Base-by-base conservation (phyloP, 2,329 filamentous ascomycete species). In the Xylaria digitata region DNA sequence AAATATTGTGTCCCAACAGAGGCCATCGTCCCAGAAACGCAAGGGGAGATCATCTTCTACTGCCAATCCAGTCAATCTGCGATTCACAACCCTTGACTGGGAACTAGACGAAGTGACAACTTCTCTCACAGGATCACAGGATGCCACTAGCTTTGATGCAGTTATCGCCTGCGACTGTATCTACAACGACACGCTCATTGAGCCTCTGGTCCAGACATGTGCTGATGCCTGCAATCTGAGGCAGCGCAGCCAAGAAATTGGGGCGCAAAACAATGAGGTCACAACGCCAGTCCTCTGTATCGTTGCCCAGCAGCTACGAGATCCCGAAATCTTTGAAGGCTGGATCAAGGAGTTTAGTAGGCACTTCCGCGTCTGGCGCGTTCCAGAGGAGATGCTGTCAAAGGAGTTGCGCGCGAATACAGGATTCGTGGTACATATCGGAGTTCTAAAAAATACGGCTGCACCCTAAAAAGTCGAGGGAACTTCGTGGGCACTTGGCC, bases 131-230 rank as follows among this genome's bases (percentile, higher is more conserved):
- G 77, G 80, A 11, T 76, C 77, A 15, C 67, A 71, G 17, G 69
- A 60, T 43, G 74, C 69, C 50, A 75, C 72, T 74, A 84, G 85
- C 64, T 90, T 96, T 71, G 91, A 96, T 74, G 80, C 89, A 15
- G 83, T 98, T 11, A 78, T 98, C 42, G 93, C 94, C 3, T 97
- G 93, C 76, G 96, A 99, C 79, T 97, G 94, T 79, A 91, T 99
- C 72, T 99, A 96, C 83, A 99, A 98, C 79, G 92, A 97, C 71
- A 87, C 91, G 2, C 86, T 98, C 2, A 87, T 98, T 26, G 82
- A 87, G 49, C 93, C 94, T 0, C 87, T 98, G 55, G 92, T 96
- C n/a, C 87, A 90, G 73, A 92, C 93, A 0, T 97, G 92, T 77
- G 87, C 84, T 6, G 92, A 96, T 69, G 85, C 89, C 26, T 97